Conservation (phyloP, 1,284 basidiomycete genomes). For the Boletus smithii region DNA sequence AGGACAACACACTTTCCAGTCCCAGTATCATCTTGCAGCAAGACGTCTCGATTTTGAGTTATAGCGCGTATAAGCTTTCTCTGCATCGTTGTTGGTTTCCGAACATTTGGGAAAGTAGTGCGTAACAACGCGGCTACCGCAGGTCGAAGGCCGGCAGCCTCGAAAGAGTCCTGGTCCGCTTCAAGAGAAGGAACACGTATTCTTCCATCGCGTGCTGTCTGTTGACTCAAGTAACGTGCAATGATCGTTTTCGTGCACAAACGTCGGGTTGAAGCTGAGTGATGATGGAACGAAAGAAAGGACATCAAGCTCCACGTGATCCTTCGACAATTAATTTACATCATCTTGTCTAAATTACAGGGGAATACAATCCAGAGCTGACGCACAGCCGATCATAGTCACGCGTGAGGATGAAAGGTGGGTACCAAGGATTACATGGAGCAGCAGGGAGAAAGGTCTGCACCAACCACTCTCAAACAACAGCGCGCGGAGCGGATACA, state of each 20-base stretch:
- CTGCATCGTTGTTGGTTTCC: slow-evolving; percentile 58
- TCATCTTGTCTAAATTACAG: slow-evolving; percentile 19
- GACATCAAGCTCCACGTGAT: slow-evolving; percentile 26
- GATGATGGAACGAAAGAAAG: slow-evolving; percentile 14
- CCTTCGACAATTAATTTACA: slow-evolving; percentile 10
- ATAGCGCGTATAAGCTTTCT: slow-evolving; percentile 60
- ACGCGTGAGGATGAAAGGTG: slow-evolving; percentile 32
- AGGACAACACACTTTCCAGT: slow-evolving; percentile 65
- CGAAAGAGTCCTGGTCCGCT: slow-evolving; percentile 37
- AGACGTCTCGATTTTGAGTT: slow-evolving; percentile 52
- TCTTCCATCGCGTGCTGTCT: slow-evolving; percentile 10
- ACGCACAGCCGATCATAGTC: slow-evolving; percentile 3
- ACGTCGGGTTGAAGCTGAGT: slow-evolving; percentile 8
- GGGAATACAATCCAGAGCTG: slow-evolving; percentile 2
- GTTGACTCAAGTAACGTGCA: slow-evolving; percentile 20
- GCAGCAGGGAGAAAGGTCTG: slow-evolving; percentile 5
- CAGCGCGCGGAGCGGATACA: slow-evolving; percentile 3
- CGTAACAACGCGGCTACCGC: slow-evolving; percentile 46
- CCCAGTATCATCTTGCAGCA: slow-evolving; percentile 68
- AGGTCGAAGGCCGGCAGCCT: slow-evolving; percentile 49
- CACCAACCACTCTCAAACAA: slow-evolving; percentile 4
- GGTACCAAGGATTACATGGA: slow-evolving; percentile 7
- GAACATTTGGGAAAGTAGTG: slow-evolving; percentile 60
- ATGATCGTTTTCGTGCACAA: slow-evolving; percentile 17
- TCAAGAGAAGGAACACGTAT: not conserved